Evolutionary conservation across 202 grass and related monocot genomes (phyloP).

Genomic region (Sporobolus alterniflorus): DNA sequence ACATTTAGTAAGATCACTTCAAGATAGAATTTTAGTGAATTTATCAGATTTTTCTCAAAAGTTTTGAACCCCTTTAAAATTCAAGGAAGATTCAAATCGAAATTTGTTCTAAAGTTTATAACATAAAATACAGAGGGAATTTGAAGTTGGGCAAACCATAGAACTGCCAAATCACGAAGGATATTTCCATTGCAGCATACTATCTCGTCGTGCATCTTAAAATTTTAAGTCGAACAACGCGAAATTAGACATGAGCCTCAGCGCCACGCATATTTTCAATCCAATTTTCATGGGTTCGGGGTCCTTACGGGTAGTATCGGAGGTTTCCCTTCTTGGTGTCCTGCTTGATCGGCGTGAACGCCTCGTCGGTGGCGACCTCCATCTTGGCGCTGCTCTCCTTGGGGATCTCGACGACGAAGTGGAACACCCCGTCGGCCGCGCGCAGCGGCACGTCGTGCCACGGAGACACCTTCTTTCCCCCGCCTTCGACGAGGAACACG

Average conservation of each 20-base stretch:
- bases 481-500: constrained; percentile 84
- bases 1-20: no score
- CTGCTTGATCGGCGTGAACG: constrained; percentile 97
- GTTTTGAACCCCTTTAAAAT: no score
- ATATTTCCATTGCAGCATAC: background rate
- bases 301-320: constrained; percentile 96
- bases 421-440: constrained; percentile 80
- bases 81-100: no score
- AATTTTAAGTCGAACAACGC: background rate
- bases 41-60: no score
- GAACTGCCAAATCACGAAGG: background rate
- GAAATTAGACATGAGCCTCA: background rate
- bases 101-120: no score
- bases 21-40: no score
- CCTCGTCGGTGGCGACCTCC: constrained; percentile 96
- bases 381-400: constrained; percentile 98
- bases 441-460: constrained; percentile 97
- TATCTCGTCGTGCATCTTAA: background rate
- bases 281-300: background rate
- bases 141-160: background rate
- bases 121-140: no score
- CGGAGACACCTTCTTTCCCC: constrained; percentile 76
- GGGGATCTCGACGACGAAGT: constrained; percentile 97
- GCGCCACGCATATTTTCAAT: background rate
- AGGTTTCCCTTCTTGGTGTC: constrained; percentile 99